Evolutionary conservation across 768 basidiomycete species (phyloP).

Genomic region (Suillus lakei): DNA sequence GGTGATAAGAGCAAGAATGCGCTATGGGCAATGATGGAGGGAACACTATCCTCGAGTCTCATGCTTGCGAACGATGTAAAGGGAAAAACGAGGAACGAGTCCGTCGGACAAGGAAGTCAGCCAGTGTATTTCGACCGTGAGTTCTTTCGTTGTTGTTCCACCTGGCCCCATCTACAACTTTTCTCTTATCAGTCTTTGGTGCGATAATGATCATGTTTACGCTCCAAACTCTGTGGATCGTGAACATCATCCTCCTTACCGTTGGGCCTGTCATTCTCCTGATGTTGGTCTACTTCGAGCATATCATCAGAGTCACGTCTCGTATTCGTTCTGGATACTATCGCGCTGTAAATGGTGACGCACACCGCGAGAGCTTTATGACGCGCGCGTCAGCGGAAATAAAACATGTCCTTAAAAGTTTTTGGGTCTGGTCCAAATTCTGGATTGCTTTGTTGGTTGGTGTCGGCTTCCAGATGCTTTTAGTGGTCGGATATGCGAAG

Average conservation of each 20-base stretch:
- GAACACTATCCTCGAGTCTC: slow-evolving; percentile 56
- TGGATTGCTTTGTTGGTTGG: slow-evolving; percentile 60
- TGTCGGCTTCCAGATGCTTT: slow-evolving; percentile 48
- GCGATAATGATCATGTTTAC: slow-evolving; percentile 58
- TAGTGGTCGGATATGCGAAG: slow-evolving; percentile 53
- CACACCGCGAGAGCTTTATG: slow-evolving; percentile 13
- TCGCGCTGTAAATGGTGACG: slow-evolving; percentile 5
- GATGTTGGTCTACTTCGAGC: slow-evolving; percentile 45
- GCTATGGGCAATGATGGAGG: slow-evolving; percentile 84
- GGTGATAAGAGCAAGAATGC: slow-evolving; percentile 50
- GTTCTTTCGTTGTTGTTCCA: slow-evolving; percentile 24
- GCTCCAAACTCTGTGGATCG: slow-evolving; percentile 51
- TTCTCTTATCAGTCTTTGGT: slow-evolving; percentile 57
- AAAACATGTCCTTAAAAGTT: slow-evolving; percentile 29
- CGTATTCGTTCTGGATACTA: slow-evolving; percentile 18
- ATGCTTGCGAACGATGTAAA: slow-evolving; percentile 50
- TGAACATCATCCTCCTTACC: slow-evolving; percentile 64
- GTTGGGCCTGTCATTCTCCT: slow-evolving; percentile 62
- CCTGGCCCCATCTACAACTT: not conserved
- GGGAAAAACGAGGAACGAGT: slow-evolving; percentile 21
- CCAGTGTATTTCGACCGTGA: slow-evolving; percentile 78
- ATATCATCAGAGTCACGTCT: slow-evolving; percentile 27
- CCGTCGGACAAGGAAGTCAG: slow-evolving; percentile 24
- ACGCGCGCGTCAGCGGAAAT: slow-evolving; percentile 28
- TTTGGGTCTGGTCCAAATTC: slow-evolving; percentile 62